Base-by-base conservation (phyloP, 805 yeast species). In the baker's yeast (Saccharomyces cerevisiae) region DNA sequence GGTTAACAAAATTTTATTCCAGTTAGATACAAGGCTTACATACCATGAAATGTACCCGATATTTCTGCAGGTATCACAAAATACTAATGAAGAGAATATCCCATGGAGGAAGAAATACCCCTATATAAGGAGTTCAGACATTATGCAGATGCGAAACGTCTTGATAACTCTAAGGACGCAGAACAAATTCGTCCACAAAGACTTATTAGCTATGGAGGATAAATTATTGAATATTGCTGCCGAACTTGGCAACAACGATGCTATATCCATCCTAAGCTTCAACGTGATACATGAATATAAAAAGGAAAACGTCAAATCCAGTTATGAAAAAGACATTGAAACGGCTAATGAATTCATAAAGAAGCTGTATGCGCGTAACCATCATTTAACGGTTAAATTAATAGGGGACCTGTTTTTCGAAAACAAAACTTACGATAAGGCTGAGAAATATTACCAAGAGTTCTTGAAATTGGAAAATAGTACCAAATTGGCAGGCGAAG, bases 151-250 rank as follows among this genome's bases (percentile, higher is more conserved):
- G 73, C 88, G 87, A 65, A 76, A 78, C 29, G 83, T 87, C 0
- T 70, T 90, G 28, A 83, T 81, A 49, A 81, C 79, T 51, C 74
- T 86, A 51, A 69, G 96, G 47, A 73, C 71, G 5, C 76, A 79
- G 32, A 81, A 91, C 0, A 83, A 84, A 55, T 74, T 84, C 0
- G 74, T 79, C 2, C 83, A 85, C 60, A 77, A 65, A 51, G 72
- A 82, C 56, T 70, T 85, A 22, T 72, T 85, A 4, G 79, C 73
- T 13, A 51, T 89, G 36, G 96, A 90, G 64, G 80, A 83, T 58
- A 83, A 81, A 58, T 68, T 91, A 22, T 78, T 90, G n/a, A 95
- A 89, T 56, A 78, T 78, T 51, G 89, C 96, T 13, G 96, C 96
- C 0, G 95, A 87, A 62, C 62, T 81, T 62, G 96, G 97, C 0